Conservation (phyloP, 495 filamentous ascomycete genomes). For the Penicillium bovifimosum region DNA sequence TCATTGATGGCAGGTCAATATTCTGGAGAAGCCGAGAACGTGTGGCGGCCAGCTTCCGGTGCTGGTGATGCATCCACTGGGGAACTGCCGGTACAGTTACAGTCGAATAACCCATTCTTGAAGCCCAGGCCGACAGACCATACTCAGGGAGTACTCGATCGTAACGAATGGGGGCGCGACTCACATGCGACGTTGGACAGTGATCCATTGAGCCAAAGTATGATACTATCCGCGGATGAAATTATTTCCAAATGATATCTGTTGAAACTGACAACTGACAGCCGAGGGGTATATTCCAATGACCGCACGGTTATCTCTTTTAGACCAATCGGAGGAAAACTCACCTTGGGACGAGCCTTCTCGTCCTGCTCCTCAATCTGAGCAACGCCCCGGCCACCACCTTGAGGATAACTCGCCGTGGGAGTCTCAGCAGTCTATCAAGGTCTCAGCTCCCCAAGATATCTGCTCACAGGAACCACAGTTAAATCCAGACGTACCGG, state of each 20-base stretch:
- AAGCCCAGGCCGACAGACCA: slow-evolving; percentile 22
- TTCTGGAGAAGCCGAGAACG: slow-evolving; percentile 20
- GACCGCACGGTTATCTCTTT: slow-evolving; percentile 41
- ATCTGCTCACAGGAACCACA: slow-evolving; percentile 15
- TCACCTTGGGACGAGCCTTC: slow-evolving; percentile 11
- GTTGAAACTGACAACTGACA: slow-evolving; percentile 17
- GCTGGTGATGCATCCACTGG: slow-evolving; percentile 12
- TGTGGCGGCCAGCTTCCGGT: slow-evolving; percentile 15
- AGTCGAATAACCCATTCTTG: slow-evolving; percentile 44
- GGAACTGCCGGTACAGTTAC: slow-evolving; percentile 32
- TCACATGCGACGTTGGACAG: slow-evolving; percentile 24
- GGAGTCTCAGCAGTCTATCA: slow-evolving; percentile 21
- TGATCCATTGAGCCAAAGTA: slow-evolving; percentile 33
- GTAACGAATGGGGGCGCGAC: slow-evolving; percentile 19
- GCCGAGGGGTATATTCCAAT: slow-evolving; percentile 44
- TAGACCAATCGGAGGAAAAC: slow-evolving; percentile 28
- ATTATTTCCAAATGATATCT: background rate
- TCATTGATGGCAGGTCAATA: slow-evolving; percentile 25
- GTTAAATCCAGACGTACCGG: slow-evolving; percentile 16
- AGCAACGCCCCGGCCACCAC: background rate
- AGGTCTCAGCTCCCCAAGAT: slow-evolving; percentile 15
- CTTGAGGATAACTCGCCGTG: slow-evolving; percentile 10
- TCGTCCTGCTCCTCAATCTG: background rate
- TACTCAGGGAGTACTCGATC: slow-evolving; percentile 21
- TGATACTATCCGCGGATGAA: background rate